phyloP scores from a whole-genome alignment of 2,329 filamentous ascomycete genomes.

The Xylaria sp. region DNA sequence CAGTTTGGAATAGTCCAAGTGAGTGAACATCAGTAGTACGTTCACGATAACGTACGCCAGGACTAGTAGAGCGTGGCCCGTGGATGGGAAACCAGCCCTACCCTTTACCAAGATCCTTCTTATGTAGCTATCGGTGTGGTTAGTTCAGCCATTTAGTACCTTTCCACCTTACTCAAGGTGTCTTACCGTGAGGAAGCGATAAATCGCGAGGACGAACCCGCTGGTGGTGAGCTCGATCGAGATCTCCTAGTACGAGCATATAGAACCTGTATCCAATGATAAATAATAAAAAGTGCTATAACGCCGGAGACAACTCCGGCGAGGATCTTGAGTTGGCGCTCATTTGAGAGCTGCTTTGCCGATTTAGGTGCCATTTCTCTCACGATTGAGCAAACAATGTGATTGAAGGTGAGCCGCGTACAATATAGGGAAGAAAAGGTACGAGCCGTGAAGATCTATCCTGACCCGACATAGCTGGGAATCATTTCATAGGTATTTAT shows the following conservation, averaged over 20 bases:
- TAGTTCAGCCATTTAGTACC: background rate
- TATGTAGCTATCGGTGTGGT: background rate
- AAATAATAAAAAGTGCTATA: background rate
- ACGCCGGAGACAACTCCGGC: background rate
- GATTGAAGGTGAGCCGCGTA: background rate
- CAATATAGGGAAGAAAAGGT: background rate
- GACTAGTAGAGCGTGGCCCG: background rate
- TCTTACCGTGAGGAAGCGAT: background rate
- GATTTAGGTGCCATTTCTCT: background rate
- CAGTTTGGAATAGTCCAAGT: background rate
- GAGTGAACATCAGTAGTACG: background rate
- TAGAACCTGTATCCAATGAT: background rate
- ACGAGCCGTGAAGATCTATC: background rate
- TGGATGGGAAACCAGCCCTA: background rate
- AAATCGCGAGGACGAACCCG: background rate
- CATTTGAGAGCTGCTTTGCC: background rate
- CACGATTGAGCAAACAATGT: background rate
- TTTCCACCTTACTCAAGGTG: background rate
- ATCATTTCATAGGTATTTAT: background rate
- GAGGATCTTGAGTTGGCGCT: background rate
- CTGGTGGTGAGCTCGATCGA: background rate
- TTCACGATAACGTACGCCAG: background rate
- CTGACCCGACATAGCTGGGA: background rate
- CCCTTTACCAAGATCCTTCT: background rate
- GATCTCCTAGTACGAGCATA: background rate